Percentiles rank a stretch among this genome's conserved stretches.
Evolutionary conservation across 2,329 filamentous ascomycete species (phyloP).

Genomic region (Diaporthe sp.): DNA sequence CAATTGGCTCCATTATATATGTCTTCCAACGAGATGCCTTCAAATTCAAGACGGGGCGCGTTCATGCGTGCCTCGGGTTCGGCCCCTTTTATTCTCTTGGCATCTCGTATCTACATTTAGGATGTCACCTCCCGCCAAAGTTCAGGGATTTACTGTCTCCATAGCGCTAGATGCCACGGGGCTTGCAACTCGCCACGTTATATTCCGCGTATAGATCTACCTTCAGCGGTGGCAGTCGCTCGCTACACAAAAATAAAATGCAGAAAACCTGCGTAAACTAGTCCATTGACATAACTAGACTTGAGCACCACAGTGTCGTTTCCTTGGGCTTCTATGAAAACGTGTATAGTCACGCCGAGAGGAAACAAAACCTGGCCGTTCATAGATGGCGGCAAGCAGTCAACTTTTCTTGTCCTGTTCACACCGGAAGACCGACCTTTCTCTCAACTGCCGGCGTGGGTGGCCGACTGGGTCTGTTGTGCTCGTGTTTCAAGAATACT

Average conservation of each 20-base stretch:
- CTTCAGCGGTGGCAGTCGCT: neutral
- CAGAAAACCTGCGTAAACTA: neutral
- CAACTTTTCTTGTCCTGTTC: no score
- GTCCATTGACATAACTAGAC: neutral
- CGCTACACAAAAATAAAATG: neutral
- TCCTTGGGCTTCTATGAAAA: neutral
- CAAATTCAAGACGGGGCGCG: neutral
- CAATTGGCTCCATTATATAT: neutral
- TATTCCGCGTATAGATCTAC: neutral
- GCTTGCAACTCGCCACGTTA: neutral
- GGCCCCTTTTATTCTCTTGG: neutral
- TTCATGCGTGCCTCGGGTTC: neutral
- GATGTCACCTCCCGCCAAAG: neutral
- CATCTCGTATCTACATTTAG: conserved; percentile 1
- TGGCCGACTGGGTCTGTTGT: neutral
- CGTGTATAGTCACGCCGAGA: neutral
- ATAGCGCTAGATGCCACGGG: neutral
- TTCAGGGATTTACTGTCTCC: neutral
- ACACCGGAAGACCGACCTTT: no score
- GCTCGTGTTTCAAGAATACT: neutral
- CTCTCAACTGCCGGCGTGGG: no score
- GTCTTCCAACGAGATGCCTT: neutral
- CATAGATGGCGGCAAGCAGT: neutral
- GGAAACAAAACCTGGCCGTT: neutral
- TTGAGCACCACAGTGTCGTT: neutral